Base-by-base conservation (phyloP, 1,139 yeast species). In the Nadsonia commutata region DNA sequence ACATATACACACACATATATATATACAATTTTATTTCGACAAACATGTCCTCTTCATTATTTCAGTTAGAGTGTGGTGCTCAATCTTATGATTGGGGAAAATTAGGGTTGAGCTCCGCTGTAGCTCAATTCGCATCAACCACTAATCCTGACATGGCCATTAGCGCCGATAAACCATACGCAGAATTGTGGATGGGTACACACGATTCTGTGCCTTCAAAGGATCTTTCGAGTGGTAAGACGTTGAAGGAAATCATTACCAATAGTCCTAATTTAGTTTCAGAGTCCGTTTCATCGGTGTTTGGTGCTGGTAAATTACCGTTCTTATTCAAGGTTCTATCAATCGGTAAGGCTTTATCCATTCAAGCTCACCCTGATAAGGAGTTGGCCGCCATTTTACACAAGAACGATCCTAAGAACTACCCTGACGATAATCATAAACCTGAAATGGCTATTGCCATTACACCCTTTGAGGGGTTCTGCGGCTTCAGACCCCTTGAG, bases 401-500 rank as follows among this genome's bases (percentile, higher is more conserved):
- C 58, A 71, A 73, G 13, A 65, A 71, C 27, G 97, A 90, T 65
- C 97, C 98, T 45, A 78, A 78, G 55, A 83, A 90, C 65, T 90
- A 93, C 62, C 98, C 97, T 3, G 99, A 90, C 65, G 94, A 78
- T 60, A 90, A 90, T 68, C 99, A 90, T 66, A 90, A 90, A 69
- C 99, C 99, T 19, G 99, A 90, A 64, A 93, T 90, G 97, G 97
- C 98, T 43, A 78, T 90, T 60, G 98, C 98, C 9, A 78, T 90
- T 44, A 88, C 97, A 18, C 84, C 76, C 48, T 90, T 90, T 56
- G 97, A 90, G 67, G 98, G 96, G 0, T 88, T 90, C 67, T 90
- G 98, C 64, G 99, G 99, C 0, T 90, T 90, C 69, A 81, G 93
- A 62, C 98, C 98, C 11, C 72, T 88, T 55, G 72, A 71, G 40